Conservation (phyloP, 2,329 filamentous ascomycete genomes). For the Corinectria fuckeliana region DNA sequence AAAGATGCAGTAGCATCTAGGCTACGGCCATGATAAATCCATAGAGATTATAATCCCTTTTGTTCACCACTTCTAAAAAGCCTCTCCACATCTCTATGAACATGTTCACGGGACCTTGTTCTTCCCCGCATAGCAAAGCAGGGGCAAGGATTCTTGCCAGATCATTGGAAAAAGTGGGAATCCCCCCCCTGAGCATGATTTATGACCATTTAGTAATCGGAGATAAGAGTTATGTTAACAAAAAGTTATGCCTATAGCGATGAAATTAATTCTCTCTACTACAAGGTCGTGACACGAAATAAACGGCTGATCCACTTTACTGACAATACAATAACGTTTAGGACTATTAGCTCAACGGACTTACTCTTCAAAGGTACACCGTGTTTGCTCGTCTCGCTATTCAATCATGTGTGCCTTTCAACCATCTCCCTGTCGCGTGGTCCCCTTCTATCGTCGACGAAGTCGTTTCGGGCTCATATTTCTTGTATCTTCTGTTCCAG, state of each 20-base stretch:
- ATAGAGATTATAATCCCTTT: slow-evolving; percentile 39
- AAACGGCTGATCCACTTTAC: neutral
- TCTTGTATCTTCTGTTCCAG: slow-evolving; percentile 23
- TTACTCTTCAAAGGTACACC: slow-evolving; percentile 10
- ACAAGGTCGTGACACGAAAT: slow-evolving; percentile 7
- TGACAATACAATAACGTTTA: slow-evolving; percentile 9
- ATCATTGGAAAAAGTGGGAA: too few species aligned
- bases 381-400: neutral
- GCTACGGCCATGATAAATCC: slow-evolving; percentile 35
- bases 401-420: neutral
- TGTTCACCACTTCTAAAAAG: slow-evolving; percentile 23
- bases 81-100: neutral
- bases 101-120: neutral
- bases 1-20: slow-evolving; percentile 32
- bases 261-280: neutral
- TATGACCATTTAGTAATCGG: too few species aligned
- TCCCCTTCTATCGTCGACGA: slow-evolving; percentile 20
- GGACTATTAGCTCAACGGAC: slow-evolving; percentile 16
- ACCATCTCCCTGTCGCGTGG: neutral
- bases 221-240: too few species aligned
- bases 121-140: neutral
- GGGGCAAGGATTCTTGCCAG: neutral
- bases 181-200: too few species aligned
- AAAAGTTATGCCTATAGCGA: too few species aligned
- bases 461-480: slow-evolving; percentile 18